Evolutionary conservation across 495 filamentous ascomycete species (phyloP).

Genomic region (Penicillium maclennaniae): DNA sequence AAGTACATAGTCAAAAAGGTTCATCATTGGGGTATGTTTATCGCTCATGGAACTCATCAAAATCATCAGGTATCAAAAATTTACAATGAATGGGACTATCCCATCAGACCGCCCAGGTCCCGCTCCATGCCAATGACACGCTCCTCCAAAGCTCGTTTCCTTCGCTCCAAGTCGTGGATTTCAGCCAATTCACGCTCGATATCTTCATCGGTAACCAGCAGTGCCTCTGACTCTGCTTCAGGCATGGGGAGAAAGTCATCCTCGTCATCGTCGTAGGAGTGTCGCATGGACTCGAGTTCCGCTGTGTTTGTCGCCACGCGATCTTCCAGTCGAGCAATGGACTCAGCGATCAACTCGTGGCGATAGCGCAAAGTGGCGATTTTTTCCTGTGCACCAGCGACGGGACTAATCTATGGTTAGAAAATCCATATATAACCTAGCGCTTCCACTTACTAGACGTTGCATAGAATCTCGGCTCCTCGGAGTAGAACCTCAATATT

Average conservation of each 20-base stretch:
- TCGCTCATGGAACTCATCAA: conserved; percentile 2
- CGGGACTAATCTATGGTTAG: conserved; percentile 48
- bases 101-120: conserved; percentile 65
- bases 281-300: conserved; percentile 71
- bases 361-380: conserved; percentile 69
- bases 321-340: conserved; percentile 72
- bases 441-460: conserved; percentile 64
- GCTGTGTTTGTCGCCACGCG: conserved; percentile 73
- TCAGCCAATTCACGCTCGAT: conserved; percentile 91
- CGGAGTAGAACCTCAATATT: conserved; percentile 82
- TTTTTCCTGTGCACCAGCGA: conserved; percentile 76
- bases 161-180: conserved; percentile 95
- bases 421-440: neutral
- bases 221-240: conserved; percentile 42
- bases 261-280: conserved; percentile 38
- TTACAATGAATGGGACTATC: conserved; percentile 30
- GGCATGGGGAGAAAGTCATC: conserved; percentile 31
- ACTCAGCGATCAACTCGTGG: conserved; percentile 67
- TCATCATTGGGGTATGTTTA: neutral
- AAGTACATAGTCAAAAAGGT: neutral
- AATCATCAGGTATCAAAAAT: neutral
- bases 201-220: conserved; percentile 61
- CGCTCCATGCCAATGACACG: conserved; percentile 75
- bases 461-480: conserved; percentile 87
- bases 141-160: conserved; percentile 72